A percentile compares a stretch with the other conserved stretches of the same genome.
phyloP scores from a whole-genome alignment of 148 eudicot genomes.

The Vaccinium corymbosum region DNA sequence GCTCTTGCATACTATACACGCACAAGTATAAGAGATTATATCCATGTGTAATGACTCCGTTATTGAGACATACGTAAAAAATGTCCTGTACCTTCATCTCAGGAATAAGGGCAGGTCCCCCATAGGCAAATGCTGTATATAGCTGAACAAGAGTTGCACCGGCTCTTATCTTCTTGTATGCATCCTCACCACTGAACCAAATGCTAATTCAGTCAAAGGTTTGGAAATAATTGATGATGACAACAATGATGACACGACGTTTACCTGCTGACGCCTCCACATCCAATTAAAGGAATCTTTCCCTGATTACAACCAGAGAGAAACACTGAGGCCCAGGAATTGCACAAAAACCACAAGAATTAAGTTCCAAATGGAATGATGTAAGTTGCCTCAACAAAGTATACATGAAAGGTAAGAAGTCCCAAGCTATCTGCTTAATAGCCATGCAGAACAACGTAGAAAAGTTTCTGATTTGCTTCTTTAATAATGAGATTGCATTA shows the following conservation, averaged over 20 bases:
- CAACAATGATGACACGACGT: conserved; percentile 9
- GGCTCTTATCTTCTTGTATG: conserved; percentile 87
- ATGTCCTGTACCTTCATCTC: conserved; percentile 62
- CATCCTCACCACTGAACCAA: conserved; percentile 84
- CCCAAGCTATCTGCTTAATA: neutral
- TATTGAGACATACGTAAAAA: neutral
- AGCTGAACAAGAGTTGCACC: conserved; percentile 94
- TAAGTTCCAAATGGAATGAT: neutral
- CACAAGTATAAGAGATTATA: neutral
- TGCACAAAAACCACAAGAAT: neutral
- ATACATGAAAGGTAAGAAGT: neutral
- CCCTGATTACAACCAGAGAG: conserved; percentile 45
- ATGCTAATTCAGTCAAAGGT: conserved; percentile 17
- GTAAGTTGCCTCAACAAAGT: neutral
- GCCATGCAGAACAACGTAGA: neutral
- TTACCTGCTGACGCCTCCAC: conserved; percentile 95
- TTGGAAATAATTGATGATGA: conserved; percentile 4
- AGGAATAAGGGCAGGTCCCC: conserved; percentile 96
- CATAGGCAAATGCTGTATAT: conserved; percentile 91
- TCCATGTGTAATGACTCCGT: neutral
- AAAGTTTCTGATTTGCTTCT: neutral
- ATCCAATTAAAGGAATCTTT: conserved; percentile 83
- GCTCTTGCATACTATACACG: neutral
- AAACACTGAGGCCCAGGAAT: conserved; percentile 1
- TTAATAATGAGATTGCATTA: neutral